These are phyloP conservation scores for Williopsis jadinii DNA, from an alignment of 1,139 yeast species.

Conservation along the genomic window DNA sequence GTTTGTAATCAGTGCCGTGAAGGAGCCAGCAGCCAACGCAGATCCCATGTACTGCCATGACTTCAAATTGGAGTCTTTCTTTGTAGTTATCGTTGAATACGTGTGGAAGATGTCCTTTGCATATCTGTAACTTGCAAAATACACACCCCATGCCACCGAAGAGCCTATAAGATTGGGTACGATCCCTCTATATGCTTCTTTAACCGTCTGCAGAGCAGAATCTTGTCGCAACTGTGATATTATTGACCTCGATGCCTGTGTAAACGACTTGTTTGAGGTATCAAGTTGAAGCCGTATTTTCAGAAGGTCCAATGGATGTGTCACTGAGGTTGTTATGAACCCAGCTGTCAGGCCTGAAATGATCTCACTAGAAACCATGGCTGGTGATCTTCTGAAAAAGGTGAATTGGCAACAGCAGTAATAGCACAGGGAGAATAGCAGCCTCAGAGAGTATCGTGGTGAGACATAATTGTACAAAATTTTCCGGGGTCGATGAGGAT, in stretches of 20 bases:
- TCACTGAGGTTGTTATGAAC: slow-evolving; percentile 63
- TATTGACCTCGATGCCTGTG: slow-evolving; percentile 6
- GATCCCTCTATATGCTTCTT: slow-evolving; percentile 66
- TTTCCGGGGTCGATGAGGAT: no score
- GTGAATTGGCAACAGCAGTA: no score
- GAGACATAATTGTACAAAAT: no score
- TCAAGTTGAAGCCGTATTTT: slow-evolving; percentile 68
- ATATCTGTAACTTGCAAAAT: slow-evolving; percentile 17
- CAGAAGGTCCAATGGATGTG: slow-evolving; percentile 85
- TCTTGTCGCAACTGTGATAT: slow-evolving; percentile 6
- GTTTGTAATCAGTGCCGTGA: slow-evolving; percentile 73
- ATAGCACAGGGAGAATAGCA: no score
- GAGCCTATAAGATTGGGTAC: slow-evolving; percentile 78
- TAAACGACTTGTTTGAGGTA: slow-evolving; percentile 6
- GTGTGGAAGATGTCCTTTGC: slow-evolving; percentile 13
- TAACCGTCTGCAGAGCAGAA: slow-evolving; percentile 14
- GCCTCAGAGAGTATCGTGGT: no score
- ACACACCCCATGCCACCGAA: slow-evolving; percentile 72
- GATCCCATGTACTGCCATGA: slow-evolving; percentile 38
- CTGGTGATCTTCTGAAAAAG: no score
- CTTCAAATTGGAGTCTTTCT: slow-evolving; percentile 15
- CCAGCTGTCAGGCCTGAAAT: slow-evolving; percentile 84
- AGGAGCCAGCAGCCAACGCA: slow-evolving; percentile 63
- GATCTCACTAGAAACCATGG: slow-evolving; percentile 33
- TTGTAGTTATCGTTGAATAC: slow-evolving; percentile 1